Evolutionary conservation across 1,139 yeast species (phyloP).

Genomic region (Ashbya aceris): DNA sequence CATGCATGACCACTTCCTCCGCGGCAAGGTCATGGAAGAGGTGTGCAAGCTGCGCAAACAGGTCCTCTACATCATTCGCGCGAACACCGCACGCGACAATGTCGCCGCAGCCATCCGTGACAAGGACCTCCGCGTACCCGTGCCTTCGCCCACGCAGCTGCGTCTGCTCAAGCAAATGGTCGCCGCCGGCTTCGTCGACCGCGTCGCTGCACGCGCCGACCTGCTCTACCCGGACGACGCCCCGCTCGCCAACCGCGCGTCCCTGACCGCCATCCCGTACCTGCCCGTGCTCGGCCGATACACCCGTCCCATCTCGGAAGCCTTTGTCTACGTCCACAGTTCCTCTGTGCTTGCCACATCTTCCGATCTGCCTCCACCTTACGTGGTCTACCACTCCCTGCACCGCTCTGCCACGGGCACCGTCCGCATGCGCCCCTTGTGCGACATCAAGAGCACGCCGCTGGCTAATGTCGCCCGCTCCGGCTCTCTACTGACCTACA

Average conservation of each 20-base stretch:
- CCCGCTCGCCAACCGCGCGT: conserved; percentile 47
- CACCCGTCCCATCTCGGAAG: conserved; percentile 37
- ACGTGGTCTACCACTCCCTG: conserved; percentile 59
- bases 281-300: conserved; percentile 53
- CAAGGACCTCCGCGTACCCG: conserved; percentile 48
- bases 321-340: conserved; percentile 68
- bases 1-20: conserved; percentile 49
- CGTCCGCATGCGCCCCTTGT: conserved; percentile 65
- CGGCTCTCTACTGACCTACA: conserved; percentile 67
- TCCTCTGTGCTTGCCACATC: conserved; percentile 48
- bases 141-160: conserved; percentile 64
- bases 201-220: conserved; percentile 79
- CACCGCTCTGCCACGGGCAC: conserved; percentile 38
- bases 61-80: conserved; percentile 61
- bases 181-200: conserved; percentile 88
- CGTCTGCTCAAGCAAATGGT: conserved; percentile 83
- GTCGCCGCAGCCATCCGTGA: conserved; percentile 43
- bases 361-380: conserved; percentile 59
- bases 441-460: conserved; percentile 67
- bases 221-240: conserved; percentile 51
- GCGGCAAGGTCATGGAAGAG: conserved; percentile 73
- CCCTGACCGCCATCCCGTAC: conserved; percentile 63
- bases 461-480: conserved; percentile 67
- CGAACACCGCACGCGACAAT: conserved; percentile 49
- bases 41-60: conserved; percentile 74